These are phyloP conservation scores for Wickerhamiella azyma DNA, from an alignment of 805 yeast species.

Conservation along the genomic window DNA sequence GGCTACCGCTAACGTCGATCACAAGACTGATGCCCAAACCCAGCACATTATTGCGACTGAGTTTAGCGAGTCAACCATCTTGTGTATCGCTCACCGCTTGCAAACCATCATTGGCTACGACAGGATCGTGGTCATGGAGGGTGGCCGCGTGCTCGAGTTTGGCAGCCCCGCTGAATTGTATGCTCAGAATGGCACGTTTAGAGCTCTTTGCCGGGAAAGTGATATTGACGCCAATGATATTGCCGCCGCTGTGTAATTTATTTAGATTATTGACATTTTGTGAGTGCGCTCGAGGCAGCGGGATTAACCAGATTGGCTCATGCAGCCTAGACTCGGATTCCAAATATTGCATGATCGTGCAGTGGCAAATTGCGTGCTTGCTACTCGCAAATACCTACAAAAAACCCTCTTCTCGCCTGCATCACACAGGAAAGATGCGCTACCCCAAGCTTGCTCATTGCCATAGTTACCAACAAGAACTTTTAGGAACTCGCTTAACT, in stretches of 20 bases:
- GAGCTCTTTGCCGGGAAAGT: neutral
- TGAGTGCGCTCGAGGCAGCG: too few species aligned
- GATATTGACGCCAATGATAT: neutral
- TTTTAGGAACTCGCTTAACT: too few species aligned
- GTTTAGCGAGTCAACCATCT: slow-evolving; percentile 47
- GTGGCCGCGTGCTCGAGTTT: slow-evolving; percentile 40
- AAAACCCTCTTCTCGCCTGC: too few species aligned
- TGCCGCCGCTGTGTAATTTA: neutral
- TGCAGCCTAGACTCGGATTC: too few species aligned
- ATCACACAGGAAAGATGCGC: too few species aligned
- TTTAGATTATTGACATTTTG: too few species aligned
- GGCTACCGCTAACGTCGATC: slow-evolving; percentile 67
- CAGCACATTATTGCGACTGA: slow-evolving; percentile 46
- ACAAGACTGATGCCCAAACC: slow-evolving; percentile 52
- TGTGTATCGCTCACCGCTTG: slow-evolving; percentile 62
- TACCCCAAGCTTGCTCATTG: too few species aligned
- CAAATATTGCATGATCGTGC: too few species aligned
- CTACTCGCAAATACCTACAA: too few species aligned
- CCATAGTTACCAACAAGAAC: too few species aligned
- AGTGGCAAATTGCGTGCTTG: too few species aligned
- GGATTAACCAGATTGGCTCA: too few species aligned
- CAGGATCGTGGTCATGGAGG: slow-evolving; percentile 43
- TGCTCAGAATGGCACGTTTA: neutral
- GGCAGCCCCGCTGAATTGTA: slow-evolving; percentile 38
- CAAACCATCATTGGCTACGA: slow-evolving; percentile 49